Percentiles rank a stretch among this genome's conserved stretches.
These are phyloP conservation scores for Solanum hybrid DNA, from an alignment of 305 asterid species.

Conservation along the genomic window DNA sequence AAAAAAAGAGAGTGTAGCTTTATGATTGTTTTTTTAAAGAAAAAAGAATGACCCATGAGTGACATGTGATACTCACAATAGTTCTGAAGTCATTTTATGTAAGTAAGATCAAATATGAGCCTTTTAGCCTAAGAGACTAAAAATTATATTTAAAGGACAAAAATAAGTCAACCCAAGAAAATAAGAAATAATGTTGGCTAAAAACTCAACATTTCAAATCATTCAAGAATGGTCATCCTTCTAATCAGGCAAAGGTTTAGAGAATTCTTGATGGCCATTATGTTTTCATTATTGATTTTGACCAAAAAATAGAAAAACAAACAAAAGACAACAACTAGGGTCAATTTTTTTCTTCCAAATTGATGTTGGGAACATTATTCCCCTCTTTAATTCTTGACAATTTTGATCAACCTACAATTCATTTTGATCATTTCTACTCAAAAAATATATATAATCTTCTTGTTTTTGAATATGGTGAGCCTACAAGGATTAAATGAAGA, in stretches of 20 bases:
- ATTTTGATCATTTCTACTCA: background rate
- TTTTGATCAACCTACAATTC: background rate
- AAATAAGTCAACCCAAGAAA: background rate
- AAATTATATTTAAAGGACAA: background rate
- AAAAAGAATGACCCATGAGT: background rate
- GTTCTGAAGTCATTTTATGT: background rate
- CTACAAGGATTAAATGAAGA: slow-evolving; percentile 3
- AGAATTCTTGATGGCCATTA: background rate
- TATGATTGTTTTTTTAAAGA: background rate
- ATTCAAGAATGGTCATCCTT: background rate
- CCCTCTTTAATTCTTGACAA: background rate
- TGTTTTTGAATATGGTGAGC: background rate
- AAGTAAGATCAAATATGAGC: background rate
- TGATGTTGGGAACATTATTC: background rate
- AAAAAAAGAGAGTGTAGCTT: no score
- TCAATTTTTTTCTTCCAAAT: background rate
- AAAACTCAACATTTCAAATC: background rate
- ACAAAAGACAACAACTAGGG: background rate
- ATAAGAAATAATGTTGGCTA: background rate
- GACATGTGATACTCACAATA: background rate
- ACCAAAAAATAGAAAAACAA: background rate
- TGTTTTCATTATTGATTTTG: background rate
- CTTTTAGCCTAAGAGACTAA: no score
- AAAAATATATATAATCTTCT: background rate
- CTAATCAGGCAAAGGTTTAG: background rate